These are phyloP conservation scores for Leucoagaricus sp. DNA, from an alignment of 1,284 basidiomycete genomes.

Conservation along the genomic window DNA sequence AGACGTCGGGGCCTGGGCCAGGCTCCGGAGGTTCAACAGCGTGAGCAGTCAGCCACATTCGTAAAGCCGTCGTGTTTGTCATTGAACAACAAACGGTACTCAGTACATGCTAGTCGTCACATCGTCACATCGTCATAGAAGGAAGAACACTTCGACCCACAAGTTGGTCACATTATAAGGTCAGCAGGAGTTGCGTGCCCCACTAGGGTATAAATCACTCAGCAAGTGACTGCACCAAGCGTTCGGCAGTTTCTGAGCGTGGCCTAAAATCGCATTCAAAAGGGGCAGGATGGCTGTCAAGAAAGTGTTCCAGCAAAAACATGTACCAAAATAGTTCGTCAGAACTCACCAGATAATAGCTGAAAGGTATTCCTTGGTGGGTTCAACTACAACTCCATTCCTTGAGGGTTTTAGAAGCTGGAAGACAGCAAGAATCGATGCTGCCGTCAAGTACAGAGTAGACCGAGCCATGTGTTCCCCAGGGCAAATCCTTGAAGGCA, in stretches of 20 bases:
- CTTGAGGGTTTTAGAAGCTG: neutral
- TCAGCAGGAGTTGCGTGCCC: too few relatives aligned
- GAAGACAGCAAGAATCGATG: conserved; percentile 6
- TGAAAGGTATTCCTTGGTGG: conserved; percentile 2
- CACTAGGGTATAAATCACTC: neutral
- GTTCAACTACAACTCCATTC: conserved; percentile 2
- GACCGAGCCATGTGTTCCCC: conserved; percentile 16
- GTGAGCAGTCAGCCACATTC: too few relatives aligned
- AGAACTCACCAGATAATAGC: neutral
- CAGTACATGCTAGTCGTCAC: too few relatives aligned
- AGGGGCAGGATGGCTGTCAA: neutral
- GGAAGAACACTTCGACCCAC: too few relatives aligned
- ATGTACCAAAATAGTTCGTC: neutral
- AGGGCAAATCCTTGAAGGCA: conserved; percentile 10
- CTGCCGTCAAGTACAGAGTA: neutral
- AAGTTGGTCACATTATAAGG: too few relatives aligned
- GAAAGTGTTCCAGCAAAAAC: neutral
- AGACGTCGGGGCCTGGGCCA: too few relatives aligned
- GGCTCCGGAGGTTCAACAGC: too few relatives aligned
- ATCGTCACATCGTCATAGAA: too few relatives aligned
- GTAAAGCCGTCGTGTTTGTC: too few relatives aligned
- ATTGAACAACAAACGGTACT: too few relatives aligned
- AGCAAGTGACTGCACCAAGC: neutral
- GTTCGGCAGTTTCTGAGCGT: neutral
- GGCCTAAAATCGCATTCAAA: conserved; percentile 9